Evolutionary conservation across 306 rosid species (phyloP).

Genomic region (Cucumis melo): DNA sequence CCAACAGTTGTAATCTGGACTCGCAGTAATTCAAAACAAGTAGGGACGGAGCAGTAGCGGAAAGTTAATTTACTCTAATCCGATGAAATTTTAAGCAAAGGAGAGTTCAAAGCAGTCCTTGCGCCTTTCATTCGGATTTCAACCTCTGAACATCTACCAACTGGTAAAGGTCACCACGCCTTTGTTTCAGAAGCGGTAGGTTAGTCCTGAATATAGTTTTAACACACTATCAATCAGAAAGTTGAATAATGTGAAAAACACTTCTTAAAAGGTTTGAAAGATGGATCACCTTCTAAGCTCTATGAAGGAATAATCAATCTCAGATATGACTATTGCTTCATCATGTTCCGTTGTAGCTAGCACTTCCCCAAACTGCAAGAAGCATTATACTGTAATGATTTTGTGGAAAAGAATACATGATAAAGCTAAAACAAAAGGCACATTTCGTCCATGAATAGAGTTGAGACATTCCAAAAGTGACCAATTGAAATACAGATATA

Average conservation of each 20-base stretch:
- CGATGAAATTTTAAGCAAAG: neutral
- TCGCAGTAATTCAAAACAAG: neutral
- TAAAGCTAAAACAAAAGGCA: neutral
- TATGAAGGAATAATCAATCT: constrained; percentile 62
- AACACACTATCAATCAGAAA: neutral
- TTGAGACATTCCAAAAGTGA: neutral
- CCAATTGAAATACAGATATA: neutral
- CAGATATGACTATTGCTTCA: constrained; percentile 66
- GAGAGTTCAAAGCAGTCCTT: neutral
- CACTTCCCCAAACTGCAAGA: constrained; percentile 77
- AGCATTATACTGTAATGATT: neutral
- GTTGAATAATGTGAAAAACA: constrained; percentile 7
- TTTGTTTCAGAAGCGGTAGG: constrained; percentile 72
- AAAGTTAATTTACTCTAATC: neutral
- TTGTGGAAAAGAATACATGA: neutral
- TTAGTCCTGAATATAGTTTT: constrained; percentile 43
- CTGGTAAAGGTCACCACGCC: constrained; percentile 94
- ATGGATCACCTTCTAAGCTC: constrained; percentile 55
- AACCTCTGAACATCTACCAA: constrained; percentile 74
- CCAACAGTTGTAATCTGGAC: neutral
- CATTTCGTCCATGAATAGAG: neutral
- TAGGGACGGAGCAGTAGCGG: neutral
- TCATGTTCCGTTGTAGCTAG: constrained; percentile 91
- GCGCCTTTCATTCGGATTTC: constrained; percentile 36
- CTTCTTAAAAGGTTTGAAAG: constrained; percentile 3